phyloP scores from a whole-genome alignment of 495 filamentous ascomycete species.

The Pyrenula aspistea region DNA sequence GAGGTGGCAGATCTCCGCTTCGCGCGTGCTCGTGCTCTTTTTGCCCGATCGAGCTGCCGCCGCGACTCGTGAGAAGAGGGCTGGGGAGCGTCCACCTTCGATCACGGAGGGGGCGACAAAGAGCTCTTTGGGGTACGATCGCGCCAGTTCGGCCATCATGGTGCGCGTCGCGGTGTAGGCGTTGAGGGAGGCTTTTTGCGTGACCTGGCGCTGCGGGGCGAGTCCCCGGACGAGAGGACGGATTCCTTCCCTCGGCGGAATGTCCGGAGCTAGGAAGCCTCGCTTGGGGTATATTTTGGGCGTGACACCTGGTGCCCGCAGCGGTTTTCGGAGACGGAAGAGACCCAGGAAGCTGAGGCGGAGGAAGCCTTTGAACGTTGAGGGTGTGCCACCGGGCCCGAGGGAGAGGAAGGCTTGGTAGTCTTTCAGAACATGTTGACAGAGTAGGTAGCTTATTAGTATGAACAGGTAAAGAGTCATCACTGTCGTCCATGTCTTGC shows the following conservation, averaged over 20 bases:
- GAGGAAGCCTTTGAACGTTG: slow-evolving; percentile 60
- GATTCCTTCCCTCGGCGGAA: slow-evolving; percentile 47
- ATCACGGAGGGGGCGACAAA: slow-evolving; percentile 57
- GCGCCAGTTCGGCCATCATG: slow-evolving; percentile 37
- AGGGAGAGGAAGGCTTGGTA: slow-evolving; percentile 66
- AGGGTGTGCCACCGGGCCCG: slow-evolving; percentile 70
- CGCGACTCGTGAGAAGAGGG: slow-evolving; percentile 43
- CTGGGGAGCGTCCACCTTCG: slow-evolving; percentile 61
- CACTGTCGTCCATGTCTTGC: not conserved
- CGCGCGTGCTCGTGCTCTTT: slow-evolving; percentile 36
- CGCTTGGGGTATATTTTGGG: slow-evolving; percentile 22
- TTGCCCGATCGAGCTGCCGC: slow-evolving; percentile 23
- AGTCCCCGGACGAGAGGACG: slow-evolving; percentile 61
- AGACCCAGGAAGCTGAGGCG: slow-evolving; percentile 47
- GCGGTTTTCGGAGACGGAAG: slow-evolving; percentile 27
- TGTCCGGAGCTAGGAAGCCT: slow-evolving; percentile 32
- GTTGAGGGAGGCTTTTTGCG: slow-evolving; percentile 42
- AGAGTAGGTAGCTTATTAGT: not conserved
- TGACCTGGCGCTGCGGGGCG: slow-evolving; percentile 66
- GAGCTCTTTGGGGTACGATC: slow-evolving; percentile 33
- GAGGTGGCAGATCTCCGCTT: slow-evolving; percentile 62
- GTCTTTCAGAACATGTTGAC: slow-evolving; percentile 29
- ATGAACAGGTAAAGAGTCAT: not conserved
- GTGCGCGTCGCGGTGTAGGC: slow-evolving; percentile 39
- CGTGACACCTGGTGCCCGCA: slow-evolving; percentile 18